These are phyloP conservation scores for Drechslera avenae DNA, from an alignment of 2,329 filamentous ascomycete genomes.

Conservation along the genomic window DNA sequence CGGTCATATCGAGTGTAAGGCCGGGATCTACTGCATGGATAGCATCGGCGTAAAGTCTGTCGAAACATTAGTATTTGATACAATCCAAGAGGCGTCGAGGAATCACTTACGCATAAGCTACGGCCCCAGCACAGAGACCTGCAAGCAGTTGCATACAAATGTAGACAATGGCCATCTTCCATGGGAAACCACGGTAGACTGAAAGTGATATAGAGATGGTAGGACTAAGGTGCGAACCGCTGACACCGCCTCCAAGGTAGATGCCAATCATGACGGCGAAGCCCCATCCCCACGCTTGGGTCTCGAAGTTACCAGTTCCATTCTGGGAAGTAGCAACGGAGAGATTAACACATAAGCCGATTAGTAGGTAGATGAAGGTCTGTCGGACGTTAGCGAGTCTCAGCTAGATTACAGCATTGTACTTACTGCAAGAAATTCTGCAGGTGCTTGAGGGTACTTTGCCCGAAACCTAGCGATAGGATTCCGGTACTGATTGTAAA, in stretches of 20 bases:
- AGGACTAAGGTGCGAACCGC: slow-evolving; percentile 57
- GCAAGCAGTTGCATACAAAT: slow-evolving; percentile 59
- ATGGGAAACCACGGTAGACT: slow-evolving; percentile 65
- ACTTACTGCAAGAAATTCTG: slow-evolving; percentile 58
- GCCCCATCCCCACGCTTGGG: slow-evolving; percentile 55
- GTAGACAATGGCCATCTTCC: slow-evolving; percentile 57
- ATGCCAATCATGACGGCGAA: slow-evolving; percentile 60
- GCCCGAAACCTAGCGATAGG: slow-evolving; percentile 58
- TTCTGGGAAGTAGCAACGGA: slow-evolving; percentile 55
- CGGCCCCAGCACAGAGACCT: slow-evolving; percentile 54
- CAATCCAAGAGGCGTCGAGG: slow-evolving; percentile 46
- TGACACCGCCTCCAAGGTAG: slow-evolving; percentile 54
- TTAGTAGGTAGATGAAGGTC: slow-evolving; percentile 40
- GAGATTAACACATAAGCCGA: slow-evolving; percentile 59
- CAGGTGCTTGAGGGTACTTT: slow-evolving; percentile 59
- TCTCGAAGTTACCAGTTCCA: slow-evolving; percentile 40
- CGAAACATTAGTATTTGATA: slow-evolving; percentile 25
- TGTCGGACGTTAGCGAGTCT: slow-evolving; percentile 1
- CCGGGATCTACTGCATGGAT: slow-evolving; percentile 64
- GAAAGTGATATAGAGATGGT: slow-evolving; percentile 51
- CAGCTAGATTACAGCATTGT: not conserved
- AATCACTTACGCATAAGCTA: slow-evolving; percentile 51
- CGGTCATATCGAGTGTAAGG: slow-evolving; percentile 36
- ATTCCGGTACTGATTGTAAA: slow-evolving; percentile 58
- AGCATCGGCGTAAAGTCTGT: slow-evolving; percentile 52